A percentile compares a stretch with the other conserved stretches of the same genome.
Conservation (phyloP, 257 asterid species). For the Plantago elongata region DNA sequence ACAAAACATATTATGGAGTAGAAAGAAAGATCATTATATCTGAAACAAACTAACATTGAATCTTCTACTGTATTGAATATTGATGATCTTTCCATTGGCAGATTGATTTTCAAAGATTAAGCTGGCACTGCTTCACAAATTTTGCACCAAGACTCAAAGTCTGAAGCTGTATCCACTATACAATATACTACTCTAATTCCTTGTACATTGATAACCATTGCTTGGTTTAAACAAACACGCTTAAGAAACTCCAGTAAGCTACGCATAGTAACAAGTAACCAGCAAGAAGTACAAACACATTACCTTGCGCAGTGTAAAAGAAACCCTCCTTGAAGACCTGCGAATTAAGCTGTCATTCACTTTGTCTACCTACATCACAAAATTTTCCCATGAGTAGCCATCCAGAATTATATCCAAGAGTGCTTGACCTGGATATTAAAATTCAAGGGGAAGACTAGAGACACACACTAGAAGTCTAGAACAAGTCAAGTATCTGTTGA, state of each 20-base stretch:
- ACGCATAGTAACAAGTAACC: too few species aligned
- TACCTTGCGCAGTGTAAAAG: constrained; percentile 89
- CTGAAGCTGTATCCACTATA: too few species aligned
- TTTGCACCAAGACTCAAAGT: too few species aligned
- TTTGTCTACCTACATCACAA: constrained; percentile 56
- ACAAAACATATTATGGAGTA: not conserved
- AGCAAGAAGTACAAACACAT: not conserved
- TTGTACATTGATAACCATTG: too few species aligned
- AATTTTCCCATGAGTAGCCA: not conserved
- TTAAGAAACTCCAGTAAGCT: too few species aligned
- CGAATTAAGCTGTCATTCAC: constrained; percentile 62
- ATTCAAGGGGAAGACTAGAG: not conserved
- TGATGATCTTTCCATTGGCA: too few species aligned
- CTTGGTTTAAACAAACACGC: too few species aligned
- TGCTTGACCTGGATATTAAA: not conserved
- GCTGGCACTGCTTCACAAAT: too few species aligned
- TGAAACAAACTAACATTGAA: not conserved
- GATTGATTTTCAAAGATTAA: too few species aligned
- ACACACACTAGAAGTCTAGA: not conserved
- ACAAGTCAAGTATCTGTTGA: not conserved
- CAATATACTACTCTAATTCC: too few species aligned
- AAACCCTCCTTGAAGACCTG: constrained; percentile 80
- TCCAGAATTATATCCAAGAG: not conserved
- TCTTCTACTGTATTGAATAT: not conserved
- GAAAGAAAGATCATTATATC: too few species aligned